Base-by-base conservation (phyloP, 2,329 filamentous ascomycete species). In the Colletotrichum endophyticum region DNA sequence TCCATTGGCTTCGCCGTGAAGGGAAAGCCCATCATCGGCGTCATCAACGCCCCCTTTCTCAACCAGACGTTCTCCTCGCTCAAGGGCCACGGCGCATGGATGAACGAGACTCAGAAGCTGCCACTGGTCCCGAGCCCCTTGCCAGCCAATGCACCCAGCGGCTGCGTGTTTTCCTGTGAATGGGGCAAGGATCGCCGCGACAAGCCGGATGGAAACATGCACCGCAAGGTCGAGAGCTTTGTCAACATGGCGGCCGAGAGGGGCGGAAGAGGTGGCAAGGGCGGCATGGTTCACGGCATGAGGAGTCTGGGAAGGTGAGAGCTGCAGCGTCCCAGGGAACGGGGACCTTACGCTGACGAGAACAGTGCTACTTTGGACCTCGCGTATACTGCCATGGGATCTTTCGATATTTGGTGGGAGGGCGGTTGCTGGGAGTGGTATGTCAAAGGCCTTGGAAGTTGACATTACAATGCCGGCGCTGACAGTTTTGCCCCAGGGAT, bases 391-490 rank as follows among this genome's bases (percentile, higher is more conserved):
- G 94, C 94, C 15, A 94, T 94, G 89, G 94, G 94, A 0, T 88
- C 92, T 0, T 93, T 95, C 79, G 94, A 96, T 84, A 95, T 95
- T 13, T 95, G 94, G 94, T 96, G 94, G 94, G 94, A 96, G 82
- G 94, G 94, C 5, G 94, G 94, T 0, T 95, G 94, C 80, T 95
- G 94, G 94, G 94, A 95, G 84, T 96, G 94, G 92, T 93, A 80
- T 78, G 88, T 83, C 3, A 77, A 27, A 32, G 11, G 27, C 12
- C n/a, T 56, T 3, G 44, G 44, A 32, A 15, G 63, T 76, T 89
- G 89, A 93, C 94, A 79, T 94, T 95, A 13, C 15, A 6, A 34
- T 8, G 22, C 63, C 5, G 93, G 94, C 3, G 94, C 94, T 66
- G 16, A 76, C 73, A n/a, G 74, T 34, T 16, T 19, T 34, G 28